Evolutionary conservation across 2,329 filamentous ascomycete genomes (phyloP), one percentile per base, ranked within the genome.

Genomic region (Pestalotiopsis fici): DNA sequence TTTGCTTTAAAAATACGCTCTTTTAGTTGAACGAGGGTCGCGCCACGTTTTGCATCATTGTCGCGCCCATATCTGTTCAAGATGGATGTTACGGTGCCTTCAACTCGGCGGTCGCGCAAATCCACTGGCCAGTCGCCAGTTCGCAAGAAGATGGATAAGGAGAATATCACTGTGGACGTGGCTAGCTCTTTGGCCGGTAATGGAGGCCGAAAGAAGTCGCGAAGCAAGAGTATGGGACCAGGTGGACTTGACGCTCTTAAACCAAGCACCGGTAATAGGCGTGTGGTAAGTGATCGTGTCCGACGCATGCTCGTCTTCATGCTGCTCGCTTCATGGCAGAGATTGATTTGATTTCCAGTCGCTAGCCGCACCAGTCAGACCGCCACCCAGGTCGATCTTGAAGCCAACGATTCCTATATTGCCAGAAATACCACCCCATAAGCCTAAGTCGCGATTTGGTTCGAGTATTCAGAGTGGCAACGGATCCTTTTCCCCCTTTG

Each of bases 211-310:
- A 87, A 86, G 82, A 95, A 94, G 81, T 93, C 91, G 67, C 90
- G 96, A 71, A 98, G 95, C 81, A 98, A 98, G 84, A 98, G 95
- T 81, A 91, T 99, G 72, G 96, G 96, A 2, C 95, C 96, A 18
- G 96, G 95, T 63, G 94, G 95, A 28, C 81, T 97, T 59, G 94
- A 97, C 83, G 91, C 91, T 67, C 85, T 97, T 66, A 94, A 92
- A 78, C 87, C 91, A 75, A 88, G 87, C 57, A 88, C 85, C 75
- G 93, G 93, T 39, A 97, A 97, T 78, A 86, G 93, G 74, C 88
- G 93, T 79, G 92, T 94, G 83, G 94, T 96, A 87, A 76, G 84
- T 57, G 25, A 65, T 43, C 39, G 7, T 35, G 31, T 35, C 31
- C 59, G 21, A 54, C 25, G n/a, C 13, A 31, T 21, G 13, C 25